Base-by-base conservation (phyloP, 176 grass and related monocot genomes). In the Pharus latifolius region DNA sequence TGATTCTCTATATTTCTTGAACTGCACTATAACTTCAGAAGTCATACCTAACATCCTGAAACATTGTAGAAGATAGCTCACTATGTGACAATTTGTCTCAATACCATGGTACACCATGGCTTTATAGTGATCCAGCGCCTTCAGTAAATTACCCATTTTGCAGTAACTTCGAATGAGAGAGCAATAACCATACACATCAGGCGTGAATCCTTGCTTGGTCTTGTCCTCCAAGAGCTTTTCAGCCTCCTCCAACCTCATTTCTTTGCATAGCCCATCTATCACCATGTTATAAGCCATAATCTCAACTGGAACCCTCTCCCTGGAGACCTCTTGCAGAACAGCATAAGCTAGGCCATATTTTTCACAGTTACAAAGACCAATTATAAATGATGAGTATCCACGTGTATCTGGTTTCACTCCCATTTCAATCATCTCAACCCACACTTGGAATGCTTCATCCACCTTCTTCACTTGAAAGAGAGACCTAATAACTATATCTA, bases 231-330 rank as follows among this genome's bases (percentile, higher is more conserved):
- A 62, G 71, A 86, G 77, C 26, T 81, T 34, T 69, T 77, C 77
- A 58, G 83, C 83, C 56, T 81, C 64, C 6, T 77, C 28, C 47
- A 81, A 24, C 77, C 40, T 81, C 19, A 29, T 69, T 31, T 81
- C 83, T 42, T 81, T 65, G 78, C 63, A 86, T n/a, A 86, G 59
- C 27, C 70, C 77, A 75, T 17, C 27, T 35, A 86, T 77, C 35
- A 86, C 54, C 63, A 69, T 76, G 54, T 86, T 77, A 76, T 75
- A 86, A 64, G 58, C 47, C 12, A 76, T 35, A 51, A 20, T 49
- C 37, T 47, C 44, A 56, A 76, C 47, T 42, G 53, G 10, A 12
- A 86, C 29, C 10, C 72, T 63, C 35, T 63, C 27, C 71, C 49
- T 64, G 25, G 47, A 2, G 2, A 74, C 63, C 18, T 70, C 46